Conservation (phyloP, 495 filamentous ascomycete species). For the Geopyxis carbonaria region DNA sequence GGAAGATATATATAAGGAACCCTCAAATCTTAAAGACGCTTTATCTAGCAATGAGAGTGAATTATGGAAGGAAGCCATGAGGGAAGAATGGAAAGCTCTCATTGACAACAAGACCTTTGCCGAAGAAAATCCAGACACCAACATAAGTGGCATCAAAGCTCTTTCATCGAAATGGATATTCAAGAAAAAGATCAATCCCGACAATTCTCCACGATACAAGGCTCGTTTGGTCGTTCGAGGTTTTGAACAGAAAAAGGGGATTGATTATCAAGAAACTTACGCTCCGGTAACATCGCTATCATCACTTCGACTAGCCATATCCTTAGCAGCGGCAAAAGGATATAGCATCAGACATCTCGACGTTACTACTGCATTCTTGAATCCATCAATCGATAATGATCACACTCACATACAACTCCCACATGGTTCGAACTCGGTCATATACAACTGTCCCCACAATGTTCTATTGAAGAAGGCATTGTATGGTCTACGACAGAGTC, state of each 20-base stretch:
- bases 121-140: too few species aligned
- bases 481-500: constrained; percentile 7
- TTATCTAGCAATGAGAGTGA: too few species aligned
- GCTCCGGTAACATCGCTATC: constrained; percentile 6
- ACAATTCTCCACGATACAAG: constrained; percentile 9
- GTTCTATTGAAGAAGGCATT: too few species aligned
- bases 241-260: constrained; percentile 9
- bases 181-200: constrained; percentile 5
- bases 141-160: not conserved
- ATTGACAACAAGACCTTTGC: not conserved
- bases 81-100: constrained; percentile 1
- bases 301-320: constrained; percentile 7
- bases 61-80: not conserved
- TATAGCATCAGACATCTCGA: constrained; percentile 13
- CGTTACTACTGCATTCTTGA: constrained; percentile 10
- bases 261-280: constrained; percentile 13
- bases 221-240: constrained; percentile 9
- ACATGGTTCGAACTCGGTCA: constrained; percentile 3
- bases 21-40: too few species aligned
- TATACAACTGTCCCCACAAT: too few species aligned
- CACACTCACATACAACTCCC: constrained; percentile 8
- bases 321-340: not conserved
- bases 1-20: too few species aligned
- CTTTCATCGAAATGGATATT: constrained; percentile 14
- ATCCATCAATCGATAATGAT: constrained; percentile 3